Base-by-base conservation (phyloP, 163 green algal genomes). In the Smithsoniella earleae region DNA sequence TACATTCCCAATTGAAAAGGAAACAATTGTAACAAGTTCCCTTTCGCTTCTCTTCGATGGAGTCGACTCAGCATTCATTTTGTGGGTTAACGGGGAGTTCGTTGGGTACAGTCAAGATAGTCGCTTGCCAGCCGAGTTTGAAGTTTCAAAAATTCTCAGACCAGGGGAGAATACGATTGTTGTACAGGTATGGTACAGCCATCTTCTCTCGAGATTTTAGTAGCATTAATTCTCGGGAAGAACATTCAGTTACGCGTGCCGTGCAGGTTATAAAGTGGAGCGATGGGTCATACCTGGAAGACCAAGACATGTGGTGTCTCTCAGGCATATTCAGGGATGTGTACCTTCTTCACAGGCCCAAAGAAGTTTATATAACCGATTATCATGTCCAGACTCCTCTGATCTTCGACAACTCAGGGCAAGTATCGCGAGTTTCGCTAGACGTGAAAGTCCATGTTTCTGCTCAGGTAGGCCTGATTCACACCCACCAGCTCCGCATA, bases 281-380 rank as follows among this genome's bases (percentile, higher is more conserved):
- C 58, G 94, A 98, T 76, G 94, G 89, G 2, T 95, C 84, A 31
- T 98, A 97, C 80, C 79, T 99, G 27, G 94, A 99, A 37, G 94
- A 98, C 76, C 92, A 97, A 73, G 94, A 99, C 80, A 92, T 96
- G 77, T 99, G 94, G 94, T 89, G 90, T 49, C 80, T 98, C 22
- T 88, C 78, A 34, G 93, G 93, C 62, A 89, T 98, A 16, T 82
- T 89, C 80, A 81, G 92, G n/a, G 82, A 91, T 45, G 93, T 97
- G 4, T 80, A 84, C 8, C 69, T 98, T 45, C 76, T 90, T 37
- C 28, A 76, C 34, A 95, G 95, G 81, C 89, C 87, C 0, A 46
- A 58, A 0, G 49, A 65, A 6, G 72, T 46, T 22, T 16, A 84
- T 73, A 89, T 95, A 4, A 38, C 74, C 13, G 88, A 94, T 79